These are phyloP conservation scores for Delonix regia DNA, from an alignment of 306 rosid species.

Conservation along the genomic window DNA sequence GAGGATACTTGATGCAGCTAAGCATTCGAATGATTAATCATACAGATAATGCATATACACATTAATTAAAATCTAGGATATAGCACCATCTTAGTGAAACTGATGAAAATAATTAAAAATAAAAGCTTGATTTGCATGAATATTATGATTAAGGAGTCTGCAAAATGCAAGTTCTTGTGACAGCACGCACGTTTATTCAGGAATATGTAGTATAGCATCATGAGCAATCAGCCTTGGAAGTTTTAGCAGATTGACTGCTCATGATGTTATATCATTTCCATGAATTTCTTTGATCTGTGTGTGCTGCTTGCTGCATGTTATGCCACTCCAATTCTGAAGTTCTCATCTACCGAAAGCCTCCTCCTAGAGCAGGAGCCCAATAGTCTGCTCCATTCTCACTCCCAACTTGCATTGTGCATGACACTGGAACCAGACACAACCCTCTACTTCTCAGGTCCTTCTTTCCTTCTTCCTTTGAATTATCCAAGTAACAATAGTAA, in stretches of 20 bases:
- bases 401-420: constrained; percentile 94
- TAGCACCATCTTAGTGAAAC: constrained; percentile 31
- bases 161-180: constrained; percentile 25
- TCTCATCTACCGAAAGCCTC: constrained; percentile 64
- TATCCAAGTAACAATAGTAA: constrained; percentile 45
- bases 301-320: background rate
- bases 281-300: constrained; percentile 30
- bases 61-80: constrained; percentile 41
- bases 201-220: constrained; percentile 86
- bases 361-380: constrained; percentile 94
- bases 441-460: constrained; percentile 94
- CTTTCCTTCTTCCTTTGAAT: constrained; percentile 58
- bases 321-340: constrained; percentile 2
- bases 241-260: constrained; percentile 97
- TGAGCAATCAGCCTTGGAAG: constrained; percentile 97
- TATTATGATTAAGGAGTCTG: constrained; percentile 15
- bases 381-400: constrained; percentile 97
- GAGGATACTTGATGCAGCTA: constrained; percentile 33
- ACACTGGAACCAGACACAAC: constrained; percentile 92
- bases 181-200: constrained; percentile 46
- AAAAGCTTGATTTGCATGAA: constrained; percentile 36
- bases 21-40: constrained; percentile 47
- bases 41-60: constrained; percentile 44
- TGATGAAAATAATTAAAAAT: constrained; percentile 32
- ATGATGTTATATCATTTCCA: constrained; percentile 89